These are phyloP conservation scores for Backusella morwellensis DNA, from an alignment of 192 early-diverging fungal genomes.

Conservation along the genomic window DNA sequence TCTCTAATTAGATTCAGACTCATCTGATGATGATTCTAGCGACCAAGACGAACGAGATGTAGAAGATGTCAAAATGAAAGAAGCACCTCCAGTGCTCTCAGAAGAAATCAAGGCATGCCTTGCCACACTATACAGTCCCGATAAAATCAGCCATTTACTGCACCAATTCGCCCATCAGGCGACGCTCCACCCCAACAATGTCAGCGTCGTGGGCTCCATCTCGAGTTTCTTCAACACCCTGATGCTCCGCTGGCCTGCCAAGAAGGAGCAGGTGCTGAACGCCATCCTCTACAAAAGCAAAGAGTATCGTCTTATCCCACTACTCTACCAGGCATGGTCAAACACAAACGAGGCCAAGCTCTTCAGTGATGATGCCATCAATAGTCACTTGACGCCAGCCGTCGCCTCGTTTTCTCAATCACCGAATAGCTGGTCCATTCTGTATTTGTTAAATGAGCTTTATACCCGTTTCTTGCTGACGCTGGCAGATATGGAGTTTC, in stretches of 20 bases:
- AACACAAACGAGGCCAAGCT: neutral
- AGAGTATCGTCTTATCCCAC: neutral
- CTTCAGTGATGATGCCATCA: conserved; percentile 1
- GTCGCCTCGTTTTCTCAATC: conserved; percentile 6
- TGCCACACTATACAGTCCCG: neutral
- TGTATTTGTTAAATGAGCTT: conserved; percentile 73
- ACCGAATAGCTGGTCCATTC: conserved; percentile 52
- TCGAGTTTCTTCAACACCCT: conserved; percentile 50
- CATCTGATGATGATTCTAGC: conserved; percentile 30
- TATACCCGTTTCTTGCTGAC: conserved; percentile 72
- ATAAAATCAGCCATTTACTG: conserved; percentile 1
- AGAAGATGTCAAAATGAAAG: conserved; percentile 30
- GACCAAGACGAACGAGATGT: conserved; percentile 44
- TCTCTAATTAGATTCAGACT: conserved; percentile 21
- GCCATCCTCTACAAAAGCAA: conserved; percentile 39
- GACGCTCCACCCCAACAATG: neutral
- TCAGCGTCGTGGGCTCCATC: neutral
- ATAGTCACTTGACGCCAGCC: neutral
- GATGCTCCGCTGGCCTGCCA: conserved; percentile 55
- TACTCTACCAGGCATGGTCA: conserved; percentile 22
- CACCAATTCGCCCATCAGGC: neutral
- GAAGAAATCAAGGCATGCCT: conserved; percentile 5
- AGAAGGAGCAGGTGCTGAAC: conserved; percentile 53
- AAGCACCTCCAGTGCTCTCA: neutral
- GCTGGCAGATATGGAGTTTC: conserved; percentile 87